Evolutionary conservation across 208 protist genomes (phyloP), one percentile per base, ranked within the genome.

Genomic region (Eutreptiella sp.): DNA sequence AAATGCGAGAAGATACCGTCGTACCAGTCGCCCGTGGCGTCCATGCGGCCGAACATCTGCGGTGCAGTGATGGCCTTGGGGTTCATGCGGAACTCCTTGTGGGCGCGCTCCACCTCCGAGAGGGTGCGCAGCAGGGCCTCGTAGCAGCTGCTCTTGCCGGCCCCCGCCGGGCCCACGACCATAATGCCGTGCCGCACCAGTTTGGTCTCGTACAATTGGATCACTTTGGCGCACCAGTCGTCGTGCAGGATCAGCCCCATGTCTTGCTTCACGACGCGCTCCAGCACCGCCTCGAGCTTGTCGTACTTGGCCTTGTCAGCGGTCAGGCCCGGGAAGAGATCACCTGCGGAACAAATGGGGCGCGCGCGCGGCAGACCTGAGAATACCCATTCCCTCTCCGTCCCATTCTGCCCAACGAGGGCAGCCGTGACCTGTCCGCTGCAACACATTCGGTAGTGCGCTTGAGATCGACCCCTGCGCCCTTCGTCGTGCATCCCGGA

Each of bases 21-120:
- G 64, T 89, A 83, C 93, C 90, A 97, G 67, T 96, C 93, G 46
- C 89, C 90, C 19, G 89, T 80, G 0, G 50, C 48, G 55, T 97
- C 88, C 33, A 96, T 77, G 59, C 81, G 80, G 68, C 93, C 93
- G 74, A 96, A 97, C 89, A 97, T 94, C 68, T 96, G 88, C 29
- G 78, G 82, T 19, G 87, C 89, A 9, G 89, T 95, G 64, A 97
- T 93, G 31, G 89, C 88, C 75, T 93, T 91, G 28, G 90, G 89
- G 69, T 95, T 95, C 83, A 96, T 90, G 70, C 84, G 79, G 36
- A 95, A 73, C 66, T 91, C 84, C 70, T 89, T 83, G 64, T 94
- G 85, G 26, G 79, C 78, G 52, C 87, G 77, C 33, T 46, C 21
- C 19, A 83, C 83, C 52, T 84, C 83, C 34, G 70, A 83, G 9